phyloP scores from a whole-genome alignment of 305 asterid genomes.

The Fraxinus albicans region DNA sequence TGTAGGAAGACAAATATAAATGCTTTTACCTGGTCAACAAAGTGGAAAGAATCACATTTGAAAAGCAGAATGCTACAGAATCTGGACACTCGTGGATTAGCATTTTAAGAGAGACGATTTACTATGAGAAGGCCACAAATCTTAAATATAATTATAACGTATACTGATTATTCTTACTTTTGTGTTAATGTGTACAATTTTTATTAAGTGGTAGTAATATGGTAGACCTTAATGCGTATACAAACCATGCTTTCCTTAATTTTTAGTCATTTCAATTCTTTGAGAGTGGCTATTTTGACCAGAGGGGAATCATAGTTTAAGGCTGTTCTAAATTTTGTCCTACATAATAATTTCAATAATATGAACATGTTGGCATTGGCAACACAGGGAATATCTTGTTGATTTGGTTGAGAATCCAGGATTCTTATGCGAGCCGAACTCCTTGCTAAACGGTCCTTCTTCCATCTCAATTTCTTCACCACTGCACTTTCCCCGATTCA shows the following conservation, averaged over 20 bases:
- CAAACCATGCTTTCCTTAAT: slow-evolving; percentile 13
- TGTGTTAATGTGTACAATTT: slow-evolving; percentile 11
- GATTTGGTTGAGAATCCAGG: slow-evolving; percentile 95
- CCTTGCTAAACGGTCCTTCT: slow-evolving; percentile 90
- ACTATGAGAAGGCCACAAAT: background rate
- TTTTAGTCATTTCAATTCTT: background rate
- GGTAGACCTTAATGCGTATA: slow-evolving; percentile 8
- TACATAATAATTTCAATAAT: slow-evolving; percentile 19
- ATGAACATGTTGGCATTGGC: slow-evolving; percentile 26
- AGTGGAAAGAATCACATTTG: slow-evolving; percentile 10
- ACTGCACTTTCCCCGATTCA: slow-evolving; percentile 81
- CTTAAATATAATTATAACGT: background rate
- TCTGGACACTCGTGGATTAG: background rate
- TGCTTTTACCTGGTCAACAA: slow-evolving; percentile 17
- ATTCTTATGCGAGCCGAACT: slow-evolving; percentile 80
- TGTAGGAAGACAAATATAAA: background rate
- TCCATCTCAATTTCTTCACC: slow-evolving; percentile 95
- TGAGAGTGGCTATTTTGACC: slow-evolving; percentile 13
- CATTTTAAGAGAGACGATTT: background rate
- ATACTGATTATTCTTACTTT: background rate
- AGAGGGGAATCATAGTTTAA: slow-evolving; percentile 1
- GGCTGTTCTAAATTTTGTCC: background rate
- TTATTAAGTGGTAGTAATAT: background rate
- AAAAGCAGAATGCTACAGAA: background rate
- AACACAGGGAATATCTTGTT: slow-evolving; percentile 81